A percentile compares a stretch with the other conserved stretches of the same genome.
phyloP scores from a whole-genome alignment of 2,329 filamentous ascomycete genomes.

The Elsinoe arachidis region DNA sequence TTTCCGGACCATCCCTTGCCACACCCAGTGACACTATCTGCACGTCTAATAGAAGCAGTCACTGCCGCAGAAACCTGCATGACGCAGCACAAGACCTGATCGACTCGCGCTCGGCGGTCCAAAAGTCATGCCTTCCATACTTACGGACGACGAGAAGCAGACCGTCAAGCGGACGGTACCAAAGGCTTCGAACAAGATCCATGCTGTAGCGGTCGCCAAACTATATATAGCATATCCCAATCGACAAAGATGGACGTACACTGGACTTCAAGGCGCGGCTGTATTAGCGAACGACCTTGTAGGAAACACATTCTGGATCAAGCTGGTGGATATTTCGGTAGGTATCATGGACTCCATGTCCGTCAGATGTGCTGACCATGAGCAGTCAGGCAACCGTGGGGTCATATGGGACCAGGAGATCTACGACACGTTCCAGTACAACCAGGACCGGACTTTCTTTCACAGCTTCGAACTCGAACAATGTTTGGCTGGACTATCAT shows the following conservation, averaged over 20 bases:
- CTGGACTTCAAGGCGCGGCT: slow-evolving; percentile 81
- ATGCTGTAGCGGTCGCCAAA: slow-evolving; percentile 84
- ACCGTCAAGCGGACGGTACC: slow-evolving; percentile 91
- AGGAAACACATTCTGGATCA: slow-evolving; percentile 93
- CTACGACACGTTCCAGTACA: slow-evolving; percentile 89
- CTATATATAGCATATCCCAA: slow-evolving; percentile 91
- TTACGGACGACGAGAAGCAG: slow-evolving; percentile 91
- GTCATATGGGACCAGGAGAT: slow-evolving; percentile 98
- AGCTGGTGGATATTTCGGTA: slow-evolving; percentile 94
- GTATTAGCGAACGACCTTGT: slow-evolving; percentile 91
- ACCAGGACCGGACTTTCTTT: slow-evolving; percentile 95
- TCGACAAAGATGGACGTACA: slow-evolving; percentile 81
- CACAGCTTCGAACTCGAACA: slow-evolving; percentile 95
- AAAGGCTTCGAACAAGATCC: slow-evolving; percentile 93
- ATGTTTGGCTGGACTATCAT: slow-evolving; percentile 81
- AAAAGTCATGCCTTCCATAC: slow-evolving; percentile 51
- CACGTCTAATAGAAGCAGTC: not conserved
- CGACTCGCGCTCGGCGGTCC: not conserved
- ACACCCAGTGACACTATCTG: not conserved
- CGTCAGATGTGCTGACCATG: slow-evolving; percentile 9
- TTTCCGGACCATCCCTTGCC: not conserved
- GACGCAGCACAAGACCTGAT: slow-evolving; percentile 2
- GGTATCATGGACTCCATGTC: slow-evolving; percentile 28
- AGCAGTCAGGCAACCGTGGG: slow-evolving; percentile 64
- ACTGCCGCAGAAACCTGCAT: not conserved